phyloP scores from a whole-genome alignment of 805 yeast species.

The Candida orba region DNA sequence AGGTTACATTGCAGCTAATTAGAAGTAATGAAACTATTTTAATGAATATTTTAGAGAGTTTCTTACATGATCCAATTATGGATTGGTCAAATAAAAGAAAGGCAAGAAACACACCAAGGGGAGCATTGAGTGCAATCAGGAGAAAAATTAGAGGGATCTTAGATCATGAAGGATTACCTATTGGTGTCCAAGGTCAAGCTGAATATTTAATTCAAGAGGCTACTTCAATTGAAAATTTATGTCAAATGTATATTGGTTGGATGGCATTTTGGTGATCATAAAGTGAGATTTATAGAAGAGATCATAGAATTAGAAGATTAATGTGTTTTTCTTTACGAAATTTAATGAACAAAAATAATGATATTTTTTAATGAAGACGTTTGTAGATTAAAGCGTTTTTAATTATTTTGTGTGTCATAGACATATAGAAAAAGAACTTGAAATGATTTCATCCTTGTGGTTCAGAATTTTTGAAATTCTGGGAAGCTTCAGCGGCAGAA shows the following conservation, averaged over 20 bases:
- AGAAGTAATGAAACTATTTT: conserved; percentile 75
- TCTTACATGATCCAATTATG: conserved; percentile 85
- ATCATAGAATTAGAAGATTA: too few species aligned
- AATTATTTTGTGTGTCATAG: too few species aligned
- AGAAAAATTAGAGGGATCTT: conserved; percentile 79
- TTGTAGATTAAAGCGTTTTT: too few species aligned
- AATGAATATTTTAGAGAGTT: conserved; percentile 87
- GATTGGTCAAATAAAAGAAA: conserved; percentile 55
- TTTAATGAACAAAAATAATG: too few species aligned
- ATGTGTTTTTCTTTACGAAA: too few species aligned
- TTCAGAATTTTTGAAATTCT: background rate
- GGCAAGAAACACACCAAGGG: conserved; percentile 44
- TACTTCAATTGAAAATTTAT: conserved; percentile 57
- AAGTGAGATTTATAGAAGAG: background rate
- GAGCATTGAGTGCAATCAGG: conserved; percentile 64
- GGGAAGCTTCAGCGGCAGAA: background rate
- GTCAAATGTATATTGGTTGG: conserved; percentile 96
- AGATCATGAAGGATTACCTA: conserved; percentile 74
- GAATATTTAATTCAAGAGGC: conserved; percentile 85
- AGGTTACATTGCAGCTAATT: conserved; percentile 67
- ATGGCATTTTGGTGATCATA: conserved; percentile 49
- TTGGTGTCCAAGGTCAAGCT: conserved; percentile 89
- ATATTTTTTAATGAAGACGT: background rate
- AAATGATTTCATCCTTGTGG: background rate
- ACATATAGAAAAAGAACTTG: background rate